Percentiles rank a stretch among this genome's conserved stretches.
Evolutionary conservation across 495 filamentous ascomycete genomes (phyloP).

Genomic region (Terfezia boudieri): DNA sequence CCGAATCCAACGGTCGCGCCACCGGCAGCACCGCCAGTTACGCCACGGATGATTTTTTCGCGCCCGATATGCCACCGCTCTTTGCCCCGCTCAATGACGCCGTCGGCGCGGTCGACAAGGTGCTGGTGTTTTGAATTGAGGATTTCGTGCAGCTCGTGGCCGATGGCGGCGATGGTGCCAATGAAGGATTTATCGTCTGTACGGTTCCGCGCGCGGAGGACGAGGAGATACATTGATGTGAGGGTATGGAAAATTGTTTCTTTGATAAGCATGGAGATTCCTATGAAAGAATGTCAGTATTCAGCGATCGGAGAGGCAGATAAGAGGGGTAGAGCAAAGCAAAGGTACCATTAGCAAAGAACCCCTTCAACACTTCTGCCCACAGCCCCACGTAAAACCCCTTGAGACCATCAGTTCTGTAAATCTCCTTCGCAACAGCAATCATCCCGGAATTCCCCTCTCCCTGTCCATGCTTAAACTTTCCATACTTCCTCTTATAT

Average conservation of each 20-base stretch:
- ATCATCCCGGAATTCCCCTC: background rate
- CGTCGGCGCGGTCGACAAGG: background rate
- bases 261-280: constrained; percentile 77
- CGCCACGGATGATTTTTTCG: no score
- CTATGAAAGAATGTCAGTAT: constrained; percentile 1
- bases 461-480: constrained; percentile 5
- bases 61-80: background rate
- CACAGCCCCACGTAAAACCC: constrained; percentile 58
- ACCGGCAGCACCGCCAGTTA: no score
- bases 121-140: background rate
- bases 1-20: no score
- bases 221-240: constrained; percentile 41
- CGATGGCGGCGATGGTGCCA: constrained; percentile 8
- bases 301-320: background rate
- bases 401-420: constrained; percentile 33
- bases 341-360: constrained; percentile 45
- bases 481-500: constrained; percentile 8
- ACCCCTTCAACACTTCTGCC: constrained; percentile 61
- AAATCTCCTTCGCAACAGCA: constrained; percentile 1
- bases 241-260: constrained; percentile 56
- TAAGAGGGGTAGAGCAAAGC: background rate
- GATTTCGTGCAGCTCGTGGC: constrained; percentile 2
- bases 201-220: constrained; percentile 17
- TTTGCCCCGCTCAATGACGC: background rate
- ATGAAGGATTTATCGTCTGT: constrained; percentile 11